A percentile compares a stretch with the other conserved stretches of the same genome.
Evolutionary conservation across 192 early-diverging fungal species (phyloP).

Genomic region (Linnemannia schmuckeri): DNA sequence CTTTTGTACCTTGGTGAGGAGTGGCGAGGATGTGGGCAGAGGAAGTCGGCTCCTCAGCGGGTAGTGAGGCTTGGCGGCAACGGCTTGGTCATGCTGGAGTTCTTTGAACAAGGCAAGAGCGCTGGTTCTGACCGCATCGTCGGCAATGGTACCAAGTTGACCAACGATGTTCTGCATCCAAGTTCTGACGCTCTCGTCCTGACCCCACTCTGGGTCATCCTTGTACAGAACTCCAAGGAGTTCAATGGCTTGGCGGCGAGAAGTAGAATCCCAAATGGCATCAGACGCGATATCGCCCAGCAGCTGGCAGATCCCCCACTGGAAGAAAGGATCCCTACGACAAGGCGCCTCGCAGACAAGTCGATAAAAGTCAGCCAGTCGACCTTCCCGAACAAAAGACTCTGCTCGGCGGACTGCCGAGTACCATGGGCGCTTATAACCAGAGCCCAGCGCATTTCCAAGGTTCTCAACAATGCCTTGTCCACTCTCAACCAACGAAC

Average conservation of each 20-base stretch:
- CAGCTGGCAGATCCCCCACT: constrained; percentile 9
- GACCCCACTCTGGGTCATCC: background rate
- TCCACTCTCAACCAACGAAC: background rate
- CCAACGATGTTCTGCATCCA: background rate
- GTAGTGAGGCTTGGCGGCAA: too few relatives aligned
- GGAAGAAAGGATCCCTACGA: background rate
- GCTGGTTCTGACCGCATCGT: too few relatives aligned
- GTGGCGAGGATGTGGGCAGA: too few relatives aligned
- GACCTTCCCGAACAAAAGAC: background rate
- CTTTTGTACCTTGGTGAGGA: too few relatives aligned
- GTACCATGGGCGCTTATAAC: constrained; percentile 2
- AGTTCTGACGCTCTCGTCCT: background rate
- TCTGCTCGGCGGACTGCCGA: background rate
- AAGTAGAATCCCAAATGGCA: background rate
- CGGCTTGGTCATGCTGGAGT: too few relatives aligned
- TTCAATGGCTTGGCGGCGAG: background rate
- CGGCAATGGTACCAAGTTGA: background rate
- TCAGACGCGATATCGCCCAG: background rate
- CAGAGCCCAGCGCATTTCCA: background rate
- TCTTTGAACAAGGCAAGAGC: too few relatives aligned
- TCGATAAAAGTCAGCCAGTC: background rate
- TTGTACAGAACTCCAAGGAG: background rate
- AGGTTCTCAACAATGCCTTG: background rate
- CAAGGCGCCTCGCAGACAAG: background rate
- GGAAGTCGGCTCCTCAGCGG: too few relatives aligned